phyloP scores from a whole-genome alignment of 495 filamentous ascomycete species.

The Xylaria acuta region DNA sequence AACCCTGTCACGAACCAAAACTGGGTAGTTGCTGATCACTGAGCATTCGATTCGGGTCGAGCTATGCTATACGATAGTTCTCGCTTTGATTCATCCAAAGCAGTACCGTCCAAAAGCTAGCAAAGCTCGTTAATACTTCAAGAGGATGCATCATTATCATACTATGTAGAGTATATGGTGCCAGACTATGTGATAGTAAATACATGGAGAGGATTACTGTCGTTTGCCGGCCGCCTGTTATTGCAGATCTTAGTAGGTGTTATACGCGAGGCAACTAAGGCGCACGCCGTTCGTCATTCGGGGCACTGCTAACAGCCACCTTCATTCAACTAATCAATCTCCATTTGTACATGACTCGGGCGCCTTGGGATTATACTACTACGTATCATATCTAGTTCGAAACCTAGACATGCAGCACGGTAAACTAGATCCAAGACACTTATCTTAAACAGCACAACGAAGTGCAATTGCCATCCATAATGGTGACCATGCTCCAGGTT shows the following conservation, averaged over 20 bases:
- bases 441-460: not conserved
- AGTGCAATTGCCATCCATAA: not conserved
- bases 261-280: not conserved
- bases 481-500: not conserved
- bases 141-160: not conserved
- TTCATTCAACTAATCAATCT: not conserved
- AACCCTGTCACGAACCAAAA: slow-evolving; percentile 6
- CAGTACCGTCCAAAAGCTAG: no score
- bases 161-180: not conserved
- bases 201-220: not conserved
- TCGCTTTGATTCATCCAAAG: not conserved
- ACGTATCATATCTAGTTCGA: not conserved
- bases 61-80: not conserved
- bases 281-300: not conserved
- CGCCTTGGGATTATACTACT: not conserved
- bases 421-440: not conserved
- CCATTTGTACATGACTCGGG: slow-evolving; percentile 2
- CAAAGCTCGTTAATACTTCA: not conserved
- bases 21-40: not conserved
- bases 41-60: not conserved
- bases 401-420: not conserved
- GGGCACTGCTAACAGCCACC: not conserved
- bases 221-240: not conserved
- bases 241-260: slow-evolving; percentile 6
- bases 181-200: not conserved